Base-by-base conservation (phyloP, 2,329 filamentous ascomycete genomes). In the Xylaria arbuscula region DNA sequence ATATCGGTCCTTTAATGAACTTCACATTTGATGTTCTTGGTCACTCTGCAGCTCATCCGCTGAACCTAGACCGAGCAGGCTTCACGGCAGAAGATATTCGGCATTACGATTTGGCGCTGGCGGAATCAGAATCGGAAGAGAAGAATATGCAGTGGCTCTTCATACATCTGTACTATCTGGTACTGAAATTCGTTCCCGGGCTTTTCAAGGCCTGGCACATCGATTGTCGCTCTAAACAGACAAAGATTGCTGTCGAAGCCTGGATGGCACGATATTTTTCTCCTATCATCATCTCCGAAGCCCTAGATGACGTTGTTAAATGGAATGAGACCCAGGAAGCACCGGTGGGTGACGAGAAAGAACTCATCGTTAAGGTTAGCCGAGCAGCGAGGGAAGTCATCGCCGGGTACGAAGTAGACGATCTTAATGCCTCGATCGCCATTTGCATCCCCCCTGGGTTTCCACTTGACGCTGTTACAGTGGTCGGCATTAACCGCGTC, bases 211-310 rank as follows among this genome's bases (percentile, higher is more conserved):
- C 85, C 1, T 98, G 96, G 93, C 97, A 91, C 82, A 88, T 95
- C 10, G 89, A 92, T 70, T 92, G 93, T 77, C 90, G 90, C 65
- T 94, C 90, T 19, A 90, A 93, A 67, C 91, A 96, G 78, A 97
- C 93, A 17, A 90, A 90, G 36, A 89, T 90, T 28, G 88, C 93
- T 0, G 90, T 98, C 24, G 92, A 96, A 78, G 82, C 84, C 0
- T 99, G 95, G 93, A 97, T 94, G 1, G 88, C 92, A 65, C 94
- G 90, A 81, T 92, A 89, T 78, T 93, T 97, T 77, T 94, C 93
- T 4, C 88, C 90, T 0, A 83, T 90, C 13, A 86, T 93, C 68
- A 88, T 94, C 59, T 80, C 84, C 0, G 87, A 91, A 24, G 86
- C 88, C 0, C 82, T 96, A 6, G 84, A 89, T 15, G 88, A 90